A percentile compares a stretch with the other conserved stretches of the same genome.
These are phyloP conservation scores for Talaromyces sp. DNA, from an alignment of 2,329 filamentous ascomycete species.

Conservation along the genomic window DNA sequence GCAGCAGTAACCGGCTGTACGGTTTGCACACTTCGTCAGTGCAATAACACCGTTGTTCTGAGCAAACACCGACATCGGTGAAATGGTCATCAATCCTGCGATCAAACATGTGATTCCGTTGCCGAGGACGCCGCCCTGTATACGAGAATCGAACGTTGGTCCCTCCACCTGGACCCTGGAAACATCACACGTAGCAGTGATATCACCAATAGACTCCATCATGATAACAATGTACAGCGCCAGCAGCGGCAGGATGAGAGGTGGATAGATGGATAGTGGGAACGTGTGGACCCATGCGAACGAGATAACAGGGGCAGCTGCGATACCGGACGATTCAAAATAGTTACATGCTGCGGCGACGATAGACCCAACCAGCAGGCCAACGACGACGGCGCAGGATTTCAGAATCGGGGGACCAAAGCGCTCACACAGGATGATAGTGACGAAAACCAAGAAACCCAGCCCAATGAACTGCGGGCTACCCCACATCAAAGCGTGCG, in stretches of 20 bases:
- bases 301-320: constrained; percentile 63
- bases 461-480: constrained; percentile 67
- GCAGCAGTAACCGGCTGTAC: constrained; percentile 67
- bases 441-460: constrained; percentile 68
- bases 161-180: constrained; percentile 67
- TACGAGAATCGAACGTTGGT: constrained; percentile 55
- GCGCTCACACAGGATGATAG: constrained; percentile 69
- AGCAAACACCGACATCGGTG: constrained; percentile 69
- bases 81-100: constrained; percentile 66
- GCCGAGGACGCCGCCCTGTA: constrained; percentile 55
- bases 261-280: constrained; percentile 65
- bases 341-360: constrained; percentile 68
- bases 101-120: constrained; percentile 68
- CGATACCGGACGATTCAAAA: constrained; percentile 62
- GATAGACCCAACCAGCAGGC: constrained; percentile 67
- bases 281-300: constrained; percentile 74
- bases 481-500: constrained; percentile 64
- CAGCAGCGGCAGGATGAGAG: constrained; percentile 66
- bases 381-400: constrained; percentile 66
- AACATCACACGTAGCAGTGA: constrained; percentile 70
- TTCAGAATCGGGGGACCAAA: constrained; percentile 73
- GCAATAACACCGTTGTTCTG: constrained; percentile 72
- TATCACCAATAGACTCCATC: constrained; percentile 70
- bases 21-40: constrained; percentile 68
- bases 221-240: constrained; percentile 63